Conservation (phyloP, 106 monocot species). For the Platanthera zijinensis region DNA sequence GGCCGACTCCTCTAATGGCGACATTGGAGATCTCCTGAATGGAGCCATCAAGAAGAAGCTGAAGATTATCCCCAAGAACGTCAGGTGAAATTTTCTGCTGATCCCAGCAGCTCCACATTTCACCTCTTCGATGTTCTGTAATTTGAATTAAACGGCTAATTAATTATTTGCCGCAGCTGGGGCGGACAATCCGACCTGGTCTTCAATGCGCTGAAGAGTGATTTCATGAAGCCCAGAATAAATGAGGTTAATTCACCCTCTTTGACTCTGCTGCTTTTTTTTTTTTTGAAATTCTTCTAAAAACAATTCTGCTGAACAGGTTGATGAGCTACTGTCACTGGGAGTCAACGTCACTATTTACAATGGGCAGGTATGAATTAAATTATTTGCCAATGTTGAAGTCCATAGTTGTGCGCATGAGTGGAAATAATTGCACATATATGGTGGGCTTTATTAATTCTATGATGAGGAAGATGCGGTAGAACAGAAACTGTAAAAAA, state of each 20-base stretch:
- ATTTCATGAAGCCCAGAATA: constrained; percentile 97
- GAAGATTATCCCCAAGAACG: constrained; percentile 66
- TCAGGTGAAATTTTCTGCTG: constrained; percentile 34
- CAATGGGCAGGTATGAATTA: constrained; percentile 75
- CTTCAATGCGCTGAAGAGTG: constrained; percentile 36
- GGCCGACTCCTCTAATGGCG: constrained; percentile 17
- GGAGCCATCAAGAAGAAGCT: constrained; percentile 64
- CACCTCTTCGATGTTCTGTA: neutral
- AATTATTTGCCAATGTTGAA: neutral
- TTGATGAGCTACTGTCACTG: constrained; percentile 69
- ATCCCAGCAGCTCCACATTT: too few species aligned
- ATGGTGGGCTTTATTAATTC: neutral
- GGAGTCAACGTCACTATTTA: constrained; percentile 93
- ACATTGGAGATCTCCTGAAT: constrained; percentile 50
- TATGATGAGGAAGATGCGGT: too few species aligned
- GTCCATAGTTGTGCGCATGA: neutral
- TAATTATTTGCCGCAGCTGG: constrained; percentile 44
- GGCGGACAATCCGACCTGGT: constrained; percentile 59
- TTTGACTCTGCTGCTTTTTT: neutral
- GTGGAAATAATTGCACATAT: neutral
- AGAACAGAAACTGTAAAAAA: too few species aligned
- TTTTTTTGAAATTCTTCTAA: neutral
- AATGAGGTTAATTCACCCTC: constrained; percentile 39
- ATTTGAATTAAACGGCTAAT: neutral
- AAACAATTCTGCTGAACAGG: constrained; percentile 27